phyloP scores from a whole-genome alignment of 805 yeast genomes.

The Yamadazyma phyllophila region DNA sequence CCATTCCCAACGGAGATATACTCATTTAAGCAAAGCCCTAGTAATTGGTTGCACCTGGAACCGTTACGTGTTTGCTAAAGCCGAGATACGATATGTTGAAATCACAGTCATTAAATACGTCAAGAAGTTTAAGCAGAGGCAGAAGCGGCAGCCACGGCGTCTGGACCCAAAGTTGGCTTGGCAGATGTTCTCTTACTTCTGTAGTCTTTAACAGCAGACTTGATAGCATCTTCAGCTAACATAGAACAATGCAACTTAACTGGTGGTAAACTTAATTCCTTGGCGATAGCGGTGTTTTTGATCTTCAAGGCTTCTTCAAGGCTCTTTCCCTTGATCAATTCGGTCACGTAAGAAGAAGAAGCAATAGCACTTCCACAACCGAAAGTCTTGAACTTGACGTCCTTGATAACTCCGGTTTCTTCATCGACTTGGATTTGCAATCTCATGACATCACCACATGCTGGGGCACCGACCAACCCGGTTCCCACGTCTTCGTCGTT shows the following conservation, averaged over 20 bases:
- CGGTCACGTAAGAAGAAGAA: constrained; percentile 91
- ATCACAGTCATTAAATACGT: not conserved
- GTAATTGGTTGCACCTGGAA: no score
- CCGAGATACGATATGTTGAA: no score
- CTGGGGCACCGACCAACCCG: constrained; percentile 98
- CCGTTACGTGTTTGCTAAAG: no score
- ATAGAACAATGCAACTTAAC: constrained; percentile 96
- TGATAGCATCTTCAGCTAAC: constrained; percentile 99
- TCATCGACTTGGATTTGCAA: constrained; percentile 92
- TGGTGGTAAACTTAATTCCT: constrained; percentile 92
- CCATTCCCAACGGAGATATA: no score
- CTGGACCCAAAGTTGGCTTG: constrained; percentile 62
- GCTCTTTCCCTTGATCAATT: constrained; percentile 90
- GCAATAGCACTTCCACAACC: constrained; percentile 99
- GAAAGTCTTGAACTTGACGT: constrained; percentile 96
- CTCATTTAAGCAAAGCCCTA: no score
- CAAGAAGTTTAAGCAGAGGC: constrained; percentile 15
- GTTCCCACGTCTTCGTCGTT: constrained; percentile 79
- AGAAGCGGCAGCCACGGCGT: constrained; percentile 33
- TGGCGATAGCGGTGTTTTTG: constrained; percentile 92
- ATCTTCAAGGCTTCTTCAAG: constrained; percentile 90
- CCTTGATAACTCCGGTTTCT: constrained; percentile 84
- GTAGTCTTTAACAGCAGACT: constrained; percentile 95
- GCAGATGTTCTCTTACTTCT: constrained; percentile 62
- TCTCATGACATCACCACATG: constrained; percentile 99